Percentiles rank a stretch among this genome's conserved stretches.
Conservation (phyloP, 345 rosid species). For the Carallia brachiata region DNA sequence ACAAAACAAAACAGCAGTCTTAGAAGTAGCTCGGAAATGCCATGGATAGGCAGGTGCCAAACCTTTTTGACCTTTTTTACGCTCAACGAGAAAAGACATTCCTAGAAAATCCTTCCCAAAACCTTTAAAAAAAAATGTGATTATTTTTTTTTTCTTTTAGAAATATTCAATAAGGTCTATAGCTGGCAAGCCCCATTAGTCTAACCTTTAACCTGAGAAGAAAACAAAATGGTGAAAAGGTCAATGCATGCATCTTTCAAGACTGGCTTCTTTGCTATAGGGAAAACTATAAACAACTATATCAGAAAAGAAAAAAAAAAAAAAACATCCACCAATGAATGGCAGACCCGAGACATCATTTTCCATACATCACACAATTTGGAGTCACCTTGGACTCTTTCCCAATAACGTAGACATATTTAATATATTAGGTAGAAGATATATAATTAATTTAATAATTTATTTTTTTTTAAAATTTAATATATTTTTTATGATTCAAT, state of each 20-base stretch:
- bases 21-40: neutral
- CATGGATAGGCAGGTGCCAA: slow-evolving; percentile 17
- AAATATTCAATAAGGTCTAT: slow-evolving; percentile 18
- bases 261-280: slow-evolving; percentile 7
- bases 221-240: slow-evolving; percentile 37
- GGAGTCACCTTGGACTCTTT: neutral
- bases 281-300: slow-evolving; percentile 5
- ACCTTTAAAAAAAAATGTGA: neutral
- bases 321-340: neutral
- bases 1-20: neutral
- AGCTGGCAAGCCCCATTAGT: slow-evolving; percentile 37
- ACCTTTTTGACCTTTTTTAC: slow-evolving; percentile 29
- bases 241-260: slow-evolving; percentile 34
- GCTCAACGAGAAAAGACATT: slow-evolving; percentile 28
- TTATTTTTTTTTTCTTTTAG: neutral
- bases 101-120: slow-evolving; percentile 22
- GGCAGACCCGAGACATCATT: neutral
- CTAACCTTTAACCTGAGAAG: slow-evolving; percentile 10
- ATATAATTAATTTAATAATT: no score
- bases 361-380: neutral
- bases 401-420: neutral
- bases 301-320: neutral
- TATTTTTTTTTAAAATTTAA: no score
- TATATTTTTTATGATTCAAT: no score
- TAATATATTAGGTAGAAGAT: no score